These are phyloP conservation scores for Gentiana straminea DNA, from an alignment of 257 asterid species.

Conservation along the genomic window DNA sequence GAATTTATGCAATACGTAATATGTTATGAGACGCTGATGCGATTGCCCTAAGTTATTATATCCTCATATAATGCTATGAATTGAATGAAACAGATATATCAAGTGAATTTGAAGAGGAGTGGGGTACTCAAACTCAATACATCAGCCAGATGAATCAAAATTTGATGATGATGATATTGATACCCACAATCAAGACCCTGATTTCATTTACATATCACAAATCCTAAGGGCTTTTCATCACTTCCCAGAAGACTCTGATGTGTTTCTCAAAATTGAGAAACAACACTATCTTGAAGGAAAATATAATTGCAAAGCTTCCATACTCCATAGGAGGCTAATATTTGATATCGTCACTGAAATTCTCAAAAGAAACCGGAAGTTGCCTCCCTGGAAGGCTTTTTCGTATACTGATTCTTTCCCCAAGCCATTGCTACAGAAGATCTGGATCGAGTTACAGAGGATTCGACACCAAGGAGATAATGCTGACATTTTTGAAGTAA, in stretches of 20 bases:
- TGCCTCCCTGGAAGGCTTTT: slow-evolving; percentile 76
- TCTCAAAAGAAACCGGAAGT: slow-evolving; percentile 39
- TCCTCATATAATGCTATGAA: no score
- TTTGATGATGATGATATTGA: slow-evolving; percentile 24
- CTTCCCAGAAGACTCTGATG: slow-evolving; percentile 45
- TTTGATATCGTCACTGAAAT: slow-evolving; percentile 62
- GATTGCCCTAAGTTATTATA: no score
- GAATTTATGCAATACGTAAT: no score
- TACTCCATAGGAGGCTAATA: slow-evolving; percentile 48
- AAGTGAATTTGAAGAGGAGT: slow-evolving; percentile 51
- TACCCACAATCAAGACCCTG: slow-evolving; percentile 21
- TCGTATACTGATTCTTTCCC: slow-evolving; percentile 17
- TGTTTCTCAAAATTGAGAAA: slow-evolving; percentile 58
- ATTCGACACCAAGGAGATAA: slow-evolving; percentile 30
- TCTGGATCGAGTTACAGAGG: slow-evolving; percentile 61
- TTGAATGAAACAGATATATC: slow-evolving; percentile 28
- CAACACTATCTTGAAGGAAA: slow-evolving; percentile 62
- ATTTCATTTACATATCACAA: slow-evolving; percentile 53
- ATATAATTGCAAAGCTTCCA: slow-evolving; percentile 41
- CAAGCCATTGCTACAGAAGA: slow-evolving; percentile 23
- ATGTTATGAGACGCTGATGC: no score
- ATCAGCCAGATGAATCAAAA: slow-evolving; percentile 17
- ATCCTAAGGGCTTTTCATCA: slow-evolving; percentile 50
- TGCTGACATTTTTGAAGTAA: slow-evolving; percentile 50
- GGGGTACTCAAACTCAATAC: slow-evolving; percentile 33